Evolutionary conservation across 306 rosid genomes (phyloP).

Genomic region (Oemleria cerasiformis): DNA sequence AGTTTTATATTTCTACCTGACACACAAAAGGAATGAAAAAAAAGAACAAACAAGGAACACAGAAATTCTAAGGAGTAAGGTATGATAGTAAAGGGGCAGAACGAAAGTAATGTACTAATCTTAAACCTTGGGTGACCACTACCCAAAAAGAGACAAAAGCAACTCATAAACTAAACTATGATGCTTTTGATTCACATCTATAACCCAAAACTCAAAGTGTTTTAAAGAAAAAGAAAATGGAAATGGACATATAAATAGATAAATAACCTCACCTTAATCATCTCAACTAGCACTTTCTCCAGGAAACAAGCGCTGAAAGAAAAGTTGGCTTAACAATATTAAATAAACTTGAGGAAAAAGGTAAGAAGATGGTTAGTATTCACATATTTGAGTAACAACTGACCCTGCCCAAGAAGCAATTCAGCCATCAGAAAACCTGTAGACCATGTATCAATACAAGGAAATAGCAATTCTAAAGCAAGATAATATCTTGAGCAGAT

Average conservation of each 20-base stretch:
- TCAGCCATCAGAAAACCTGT: constrained; percentile 99
- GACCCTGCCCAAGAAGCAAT: constrained; percentile 97
- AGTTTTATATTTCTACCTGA: neutral
- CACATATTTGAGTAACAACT: constrained; percentile 33
- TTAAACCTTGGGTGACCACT: neutral
- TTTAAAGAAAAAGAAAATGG: neutral
- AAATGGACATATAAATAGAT: neutral
- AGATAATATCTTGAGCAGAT: constrained; percentile 99
- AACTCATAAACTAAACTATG: neutral
- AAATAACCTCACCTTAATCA: constrained; percentile 69
- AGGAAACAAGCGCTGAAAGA: constrained; percentile 98
- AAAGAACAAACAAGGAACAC: neutral
- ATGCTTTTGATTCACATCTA: neutral
- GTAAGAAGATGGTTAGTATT: constrained; percentile 4
- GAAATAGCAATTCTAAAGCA: constrained; percentile 96
- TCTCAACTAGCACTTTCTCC: constrained; percentile 99
- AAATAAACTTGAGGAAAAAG: no score
- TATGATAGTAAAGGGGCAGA: neutral
- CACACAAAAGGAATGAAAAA: neutral
- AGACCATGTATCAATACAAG: constrained; percentile 97
- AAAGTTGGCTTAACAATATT: no score
- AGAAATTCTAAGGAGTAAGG: neutral
- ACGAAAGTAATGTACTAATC: no score
- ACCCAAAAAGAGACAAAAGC: neutral
- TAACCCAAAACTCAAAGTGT: neutral